Percentiles rank a stretch among this genome's conserved stretches.
Evolutionary conservation across 148 eudicot genomes (phyloP).

Genomic region (Chenopodium berlandieri): DNA sequence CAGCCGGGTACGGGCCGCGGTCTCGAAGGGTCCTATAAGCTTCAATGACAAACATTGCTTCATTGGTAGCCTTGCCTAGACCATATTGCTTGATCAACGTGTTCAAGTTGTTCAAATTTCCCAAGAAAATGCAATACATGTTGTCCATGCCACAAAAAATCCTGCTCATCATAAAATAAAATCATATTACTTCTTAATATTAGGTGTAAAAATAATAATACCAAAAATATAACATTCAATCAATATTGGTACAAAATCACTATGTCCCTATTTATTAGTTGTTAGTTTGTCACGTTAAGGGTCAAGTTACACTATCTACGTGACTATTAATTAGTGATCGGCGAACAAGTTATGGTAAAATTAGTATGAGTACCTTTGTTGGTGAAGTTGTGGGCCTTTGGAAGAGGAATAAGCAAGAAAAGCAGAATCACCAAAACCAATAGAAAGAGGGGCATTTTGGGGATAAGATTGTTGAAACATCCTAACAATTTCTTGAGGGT

Average conservation of each 20-base stretch:
- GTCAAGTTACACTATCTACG: too few species aligned
- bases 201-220: too few species aligned
- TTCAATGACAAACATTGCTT: slow-evolving; percentile 69
- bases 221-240: too few species aligned
- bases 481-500: slow-evolving; percentile 54
- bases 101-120: slow-evolving; percentile 59
- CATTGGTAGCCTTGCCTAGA: slow-evolving; percentile 58
- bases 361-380: slow-evolving; percentile 15
- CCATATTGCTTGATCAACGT: slow-evolving; percentile 73
- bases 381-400: slow-evolving; percentile 29
- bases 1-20: slow-evolving; percentile 87
- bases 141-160: slow-evolving; percentile 69
- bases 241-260: too few species aligned
- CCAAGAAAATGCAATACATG: slow-evolving; percentile 73
- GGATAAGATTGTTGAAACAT: slow-evolving; percentile 47
- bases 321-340: too few species aligned
- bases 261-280: too few species aligned
- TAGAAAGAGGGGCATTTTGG: slow-evolving; percentile 41
- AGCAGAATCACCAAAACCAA: slow-evolving; percentile 60
- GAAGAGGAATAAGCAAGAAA: slow-evolving; percentile 66
- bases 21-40: slow-evolving; percentile 90
- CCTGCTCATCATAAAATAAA: slow-evolving; percentile 33
- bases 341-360: too few species aligned
- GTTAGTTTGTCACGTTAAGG: too few species aligned
- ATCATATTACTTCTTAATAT: background rate